Evolutionary conservation across 2,329 filamentous ascomycete genomes (phyloP).

Genomic region (Penicillium nordicum): DNA sequence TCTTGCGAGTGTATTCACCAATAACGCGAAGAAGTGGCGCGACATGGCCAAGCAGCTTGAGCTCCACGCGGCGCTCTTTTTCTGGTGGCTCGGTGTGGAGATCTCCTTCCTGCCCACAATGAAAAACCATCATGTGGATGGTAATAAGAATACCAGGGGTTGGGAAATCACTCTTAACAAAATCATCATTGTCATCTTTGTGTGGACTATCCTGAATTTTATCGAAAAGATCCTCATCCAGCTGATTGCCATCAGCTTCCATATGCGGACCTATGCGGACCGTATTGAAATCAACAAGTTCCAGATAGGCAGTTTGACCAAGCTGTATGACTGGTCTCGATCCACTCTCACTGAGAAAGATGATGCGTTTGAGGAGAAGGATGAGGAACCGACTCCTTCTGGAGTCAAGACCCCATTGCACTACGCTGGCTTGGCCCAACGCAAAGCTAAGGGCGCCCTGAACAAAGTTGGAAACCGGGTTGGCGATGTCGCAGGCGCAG

Average conservation of each 20-base stretch:
- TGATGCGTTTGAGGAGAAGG: conserved; percentile 67
- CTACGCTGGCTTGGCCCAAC: conserved; percentile 64
- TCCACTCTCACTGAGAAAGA: conserved; percentile 61
- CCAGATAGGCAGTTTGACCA: conserved; percentile 67
- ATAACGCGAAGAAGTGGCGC: conserved; percentile 88
- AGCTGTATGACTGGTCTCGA: conserved; percentile 64
- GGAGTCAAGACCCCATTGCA: conserved; percentile 72
- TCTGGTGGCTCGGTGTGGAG: conserved; percentile 86
- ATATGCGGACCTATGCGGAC: conserved; percentile 83
- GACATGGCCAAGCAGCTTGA: conserved; percentile 84
- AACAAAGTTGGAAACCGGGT: conserved; percentile 80
- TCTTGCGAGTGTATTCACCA: conserved; percentile 72
- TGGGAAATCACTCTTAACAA: conserved; percentile 84
- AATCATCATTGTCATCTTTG: conserved; percentile 79
- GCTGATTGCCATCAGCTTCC: conserved; percentile 90
- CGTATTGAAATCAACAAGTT: conserved; percentile 91
- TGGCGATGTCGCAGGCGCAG: conserved; percentile 76
- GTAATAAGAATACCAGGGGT: conserved; percentile 49
- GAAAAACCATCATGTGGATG: conserved; percentile 59
- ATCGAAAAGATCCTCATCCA: conserved; percentile 92
- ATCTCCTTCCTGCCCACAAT: conserved; percentile 83
- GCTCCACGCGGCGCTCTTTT: conserved; percentile 77
- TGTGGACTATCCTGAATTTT: conserved; percentile 75
- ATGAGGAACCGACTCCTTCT: conserved; percentile 46
- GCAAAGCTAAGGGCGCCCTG: conserved; percentile 70